Evolutionary conservation across 169 alveolate genomes (phyloP).

Genomic region (Ophryocystis elektroscirrha): DNA sequence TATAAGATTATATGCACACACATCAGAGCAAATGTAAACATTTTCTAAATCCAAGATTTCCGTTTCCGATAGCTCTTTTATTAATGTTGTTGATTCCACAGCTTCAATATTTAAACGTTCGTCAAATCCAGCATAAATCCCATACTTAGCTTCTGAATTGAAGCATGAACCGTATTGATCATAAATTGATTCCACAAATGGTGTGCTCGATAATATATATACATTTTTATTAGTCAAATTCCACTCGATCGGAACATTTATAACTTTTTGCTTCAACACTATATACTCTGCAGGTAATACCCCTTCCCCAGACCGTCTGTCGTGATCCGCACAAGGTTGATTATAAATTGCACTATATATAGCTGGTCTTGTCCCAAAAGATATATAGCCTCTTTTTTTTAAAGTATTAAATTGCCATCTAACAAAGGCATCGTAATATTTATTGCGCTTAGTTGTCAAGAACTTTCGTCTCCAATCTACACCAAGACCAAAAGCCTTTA

Average conservation of each 20-base stretch:
- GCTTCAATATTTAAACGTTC: background rate
- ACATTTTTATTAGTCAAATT: constrained; percentile 3
- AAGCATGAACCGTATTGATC: no score
- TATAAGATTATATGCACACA: background rate
- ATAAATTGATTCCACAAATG: no score
- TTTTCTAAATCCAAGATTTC: no score
- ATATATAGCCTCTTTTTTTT: constrained; percentile 46
- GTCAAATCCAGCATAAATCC: background rate
- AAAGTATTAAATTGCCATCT: constrained; percentile 87
- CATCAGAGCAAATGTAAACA: background rate
- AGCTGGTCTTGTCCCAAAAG: constrained; percentile 70
- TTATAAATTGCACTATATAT: constrained; percentile 66
- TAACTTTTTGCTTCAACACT: constrained; percentile 60
- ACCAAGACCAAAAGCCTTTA: constrained; percentile 51
- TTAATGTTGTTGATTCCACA: background rate
- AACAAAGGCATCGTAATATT: constrained; percentile 67
- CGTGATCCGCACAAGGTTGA: constrained; percentile 98
- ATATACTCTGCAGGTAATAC: constrained; percentile 52
- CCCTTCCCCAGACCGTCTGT: constrained; percentile 75
- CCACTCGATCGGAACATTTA: constrained; percentile 27
- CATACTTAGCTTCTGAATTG: background rate
- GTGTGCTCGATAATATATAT: no score
- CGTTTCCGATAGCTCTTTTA: background rate
- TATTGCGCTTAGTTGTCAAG: constrained; percentile 90
- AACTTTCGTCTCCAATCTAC: constrained; percentile 95